Percentiles rank a stretch among this genome's conserved stretches.
Conservation (phyloP, 768 basidiomycete genomes). For the Pulveroboletus sp. region DNA sequence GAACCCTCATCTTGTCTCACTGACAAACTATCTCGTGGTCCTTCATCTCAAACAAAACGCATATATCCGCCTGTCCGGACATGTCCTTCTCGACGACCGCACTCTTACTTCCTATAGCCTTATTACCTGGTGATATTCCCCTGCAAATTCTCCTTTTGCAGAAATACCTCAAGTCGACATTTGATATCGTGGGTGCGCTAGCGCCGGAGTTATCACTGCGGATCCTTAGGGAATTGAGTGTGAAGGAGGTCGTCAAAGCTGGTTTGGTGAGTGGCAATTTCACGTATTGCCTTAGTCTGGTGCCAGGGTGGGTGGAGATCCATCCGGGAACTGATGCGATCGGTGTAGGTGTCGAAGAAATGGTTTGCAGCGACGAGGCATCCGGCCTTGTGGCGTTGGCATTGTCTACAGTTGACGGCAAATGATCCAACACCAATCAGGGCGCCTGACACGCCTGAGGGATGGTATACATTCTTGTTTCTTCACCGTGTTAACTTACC, state of each 20-base stretch:
- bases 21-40: slow-evolving; percentile 3
- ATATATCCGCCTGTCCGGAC: neutral
- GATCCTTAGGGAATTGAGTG: slow-evolving; percentile 56
- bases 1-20: neutral
- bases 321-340: neutral
- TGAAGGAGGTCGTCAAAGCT: slow-evolving; percentile 60
- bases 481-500: neutral
- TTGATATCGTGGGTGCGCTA: slow-evolving; percentile 76
- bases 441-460: slow-evolving; percentile 60
- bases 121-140: slow-evolving; percentile 81
- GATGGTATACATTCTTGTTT: slow-evolving; percentile 53
- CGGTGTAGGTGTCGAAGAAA: slow-evolving; percentile 39
- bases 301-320: neutral
- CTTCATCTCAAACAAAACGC: neutral
- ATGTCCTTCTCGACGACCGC: slow-evolving; percentile 1
- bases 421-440: slow-evolving; percentile 68
- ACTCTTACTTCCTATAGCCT: slow-evolving; percentile 41
- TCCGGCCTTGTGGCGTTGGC: slow-evolving; percentile 74
- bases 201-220: slow-evolving; percentile 62
- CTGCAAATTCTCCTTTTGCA: slow-evolving; percentile 82
- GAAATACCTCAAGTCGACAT: slow-evolving; percentile 79
- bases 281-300: neutral
- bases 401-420: slow-evolving; percentile 69
- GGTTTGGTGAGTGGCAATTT: slow-evolving; percentile 27
- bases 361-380: slow-evolving; percentile 44